phyloP scores from a whole-genome alignment of 208 protist species.

The Crithidia mellificae region DNA sequence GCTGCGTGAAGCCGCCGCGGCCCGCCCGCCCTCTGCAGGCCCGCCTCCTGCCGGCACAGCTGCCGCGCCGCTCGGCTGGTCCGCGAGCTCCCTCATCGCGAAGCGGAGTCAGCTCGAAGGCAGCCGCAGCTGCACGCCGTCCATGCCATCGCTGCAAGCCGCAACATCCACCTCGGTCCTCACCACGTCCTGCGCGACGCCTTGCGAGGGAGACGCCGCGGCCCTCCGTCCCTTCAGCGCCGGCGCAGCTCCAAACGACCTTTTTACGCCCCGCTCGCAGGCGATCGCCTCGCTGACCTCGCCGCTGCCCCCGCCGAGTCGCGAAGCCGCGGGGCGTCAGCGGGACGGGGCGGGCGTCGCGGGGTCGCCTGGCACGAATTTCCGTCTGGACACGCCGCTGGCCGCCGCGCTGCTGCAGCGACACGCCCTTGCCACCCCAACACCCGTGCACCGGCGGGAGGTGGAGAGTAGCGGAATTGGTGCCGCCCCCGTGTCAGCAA shows the following conservation, averaged over 20 bases:
- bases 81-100: conserved; percentile 39
- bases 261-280: conserved; percentile 20
- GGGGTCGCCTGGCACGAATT: conserved; percentile 9
- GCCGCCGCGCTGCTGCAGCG: conserved; percentile 7
- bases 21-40: background rate
- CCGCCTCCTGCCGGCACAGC: background rate
- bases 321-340: background rate
- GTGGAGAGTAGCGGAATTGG: background rate
- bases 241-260: background rate
- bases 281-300: conserved; percentile 17
- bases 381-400: conserved; percentile 60
- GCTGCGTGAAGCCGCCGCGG: background rate
- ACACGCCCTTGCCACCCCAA: background rate
- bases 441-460: background rate
- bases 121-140: background rate
- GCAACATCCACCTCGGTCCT: no score
- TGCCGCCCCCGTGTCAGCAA: conserved; percentile 7
- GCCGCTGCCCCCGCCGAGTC: background rate
- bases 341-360: background rate
- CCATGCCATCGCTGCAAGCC: no score
- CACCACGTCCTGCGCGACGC: no score
- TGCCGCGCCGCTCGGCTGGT: conserved; percentile 59
- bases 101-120: conserved; percentile 38
- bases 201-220: no score
- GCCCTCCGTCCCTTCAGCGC: background rate